These are phyloP conservation scores for Neckera pumila DNA, from an alignment of 225 moss, liverwort and hornwort species.

Conservation along the genomic window DNA sequence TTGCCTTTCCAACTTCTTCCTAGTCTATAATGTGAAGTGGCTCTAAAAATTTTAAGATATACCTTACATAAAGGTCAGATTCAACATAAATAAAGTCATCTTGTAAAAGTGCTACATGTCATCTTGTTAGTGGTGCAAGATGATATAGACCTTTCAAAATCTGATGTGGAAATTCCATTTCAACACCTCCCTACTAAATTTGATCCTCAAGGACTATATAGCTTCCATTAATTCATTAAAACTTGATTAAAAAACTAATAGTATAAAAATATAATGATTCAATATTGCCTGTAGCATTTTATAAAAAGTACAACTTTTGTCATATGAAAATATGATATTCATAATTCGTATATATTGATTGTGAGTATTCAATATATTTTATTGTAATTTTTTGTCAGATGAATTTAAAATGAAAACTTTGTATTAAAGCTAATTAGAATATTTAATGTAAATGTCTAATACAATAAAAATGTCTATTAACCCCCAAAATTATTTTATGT, in stretches of 20 bases:
- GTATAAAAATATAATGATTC: too few relatives aligned
- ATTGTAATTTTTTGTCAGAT: not conserved
- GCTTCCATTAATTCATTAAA: not conserved
- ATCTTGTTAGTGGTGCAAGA: too few relatives aligned
- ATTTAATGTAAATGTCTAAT: not conserved
- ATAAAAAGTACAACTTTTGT: not conserved
- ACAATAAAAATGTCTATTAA: not conserved
- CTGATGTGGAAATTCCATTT: too few relatives aligned
- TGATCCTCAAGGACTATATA: too few relatives aligned
- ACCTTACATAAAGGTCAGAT: fast-evolving
- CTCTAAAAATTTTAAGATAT: not conserved
- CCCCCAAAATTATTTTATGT: too few relatives aligned
- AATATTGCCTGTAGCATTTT: too few relatives aligned
- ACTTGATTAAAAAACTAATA: not conserved
- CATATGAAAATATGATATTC: not conserved
- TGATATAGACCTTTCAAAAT: too few relatives aligned
- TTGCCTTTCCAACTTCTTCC: too few relatives aligned
- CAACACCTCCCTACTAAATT: too few relatives aligned
- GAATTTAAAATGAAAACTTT: not conserved
- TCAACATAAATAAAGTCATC: not conserved
- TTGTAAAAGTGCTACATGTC: not conserved
- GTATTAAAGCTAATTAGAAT: not conserved
- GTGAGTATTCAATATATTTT: not conserved
- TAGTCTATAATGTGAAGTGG: too few relatives aligned
- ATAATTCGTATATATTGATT: not conserved